Evolutionary conservation across 2,329 filamentous ascomycete species (phyloP).

Genomic region (Penicillium thymicola): DNA sequence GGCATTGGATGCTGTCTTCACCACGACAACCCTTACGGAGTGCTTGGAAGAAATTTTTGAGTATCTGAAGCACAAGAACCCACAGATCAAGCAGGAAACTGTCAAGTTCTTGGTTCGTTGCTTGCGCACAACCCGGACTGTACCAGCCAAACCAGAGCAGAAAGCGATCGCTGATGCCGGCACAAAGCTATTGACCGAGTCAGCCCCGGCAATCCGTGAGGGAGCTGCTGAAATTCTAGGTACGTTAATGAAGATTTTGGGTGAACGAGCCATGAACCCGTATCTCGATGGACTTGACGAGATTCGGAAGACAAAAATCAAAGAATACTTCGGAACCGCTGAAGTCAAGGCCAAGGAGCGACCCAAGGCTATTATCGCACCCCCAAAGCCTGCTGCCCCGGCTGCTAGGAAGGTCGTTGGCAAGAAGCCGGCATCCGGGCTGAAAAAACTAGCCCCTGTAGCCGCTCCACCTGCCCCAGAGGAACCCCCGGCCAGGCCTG

Average conservation of each 20-base stretch:
- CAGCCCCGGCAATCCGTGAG: slow-evolving; percentile 77
- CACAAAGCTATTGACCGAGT: slow-evolving; percentile 88
- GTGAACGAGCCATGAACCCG: slow-evolving; percentile 90
- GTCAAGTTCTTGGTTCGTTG: slow-evolving; percentile 90
- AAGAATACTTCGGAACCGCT: slow-evolving; percentile 80
- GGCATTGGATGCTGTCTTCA: slow-evolving; percentile 71
- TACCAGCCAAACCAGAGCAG: slow-evolving; percentile 80
- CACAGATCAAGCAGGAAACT: slow-evolving; percentile 93
- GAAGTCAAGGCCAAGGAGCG: slow-evolving; percentile 89
- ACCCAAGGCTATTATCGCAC: slow-evolving; percentile 69
- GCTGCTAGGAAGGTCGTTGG: slow-evolving; percentile 56
- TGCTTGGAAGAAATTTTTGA: slow-evolving; percentile 87
- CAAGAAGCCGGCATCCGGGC: slow-evolving; percentile 50
- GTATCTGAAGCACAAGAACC: slow-evolving; percentile 89
- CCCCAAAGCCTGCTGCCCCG: slow-evolving; percentile 57
- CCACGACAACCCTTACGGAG: slow-evolving; percentile 69
- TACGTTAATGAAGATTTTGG: slow-evolving; percentile 97
- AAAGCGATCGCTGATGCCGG: slow-evolving; percentile 79
- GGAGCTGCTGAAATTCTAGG: slow-evolving; percentile 90
- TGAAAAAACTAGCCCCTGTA: slow-evolving; percentile 50
- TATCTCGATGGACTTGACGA: slow-evolving; percentile 91
- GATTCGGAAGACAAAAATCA: slow-evolving; percentile 91
- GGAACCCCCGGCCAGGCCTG: slow-evolving; percentile 44
- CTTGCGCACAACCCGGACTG: slow-evolving; percentile 75
- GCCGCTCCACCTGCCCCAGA: slow-evolving; percentile 23